These are phyloP conservation scores for Onygenales sp. DNA, from an alignment of 2,329 filamentous ascomycete species.

Conservation along the genomic window DNA sequence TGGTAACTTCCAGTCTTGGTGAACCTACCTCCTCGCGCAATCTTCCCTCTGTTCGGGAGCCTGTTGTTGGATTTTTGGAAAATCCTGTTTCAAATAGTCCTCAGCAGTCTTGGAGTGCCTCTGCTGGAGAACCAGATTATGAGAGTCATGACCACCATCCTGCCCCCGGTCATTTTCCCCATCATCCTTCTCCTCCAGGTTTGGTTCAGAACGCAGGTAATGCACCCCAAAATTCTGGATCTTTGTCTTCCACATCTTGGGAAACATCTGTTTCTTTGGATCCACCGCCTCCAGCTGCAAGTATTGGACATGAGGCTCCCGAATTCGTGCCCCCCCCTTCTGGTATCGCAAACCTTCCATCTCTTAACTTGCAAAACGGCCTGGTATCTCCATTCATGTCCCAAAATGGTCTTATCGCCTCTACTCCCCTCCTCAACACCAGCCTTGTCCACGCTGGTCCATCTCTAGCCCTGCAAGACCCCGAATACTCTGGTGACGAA, in stretches of 20 bases:
- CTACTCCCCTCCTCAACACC: background rate
- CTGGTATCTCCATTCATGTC: background rate
- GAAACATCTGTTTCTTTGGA: background rate
- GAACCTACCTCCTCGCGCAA: background rate
- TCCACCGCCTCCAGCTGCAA: background rate
- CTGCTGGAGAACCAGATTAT: background rate
- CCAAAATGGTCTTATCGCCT: background rate
- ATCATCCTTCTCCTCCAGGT: background rate
- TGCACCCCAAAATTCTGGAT: background rate
- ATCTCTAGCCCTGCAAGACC: background rate
- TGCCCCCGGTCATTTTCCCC: background rate
- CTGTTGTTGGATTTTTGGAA: background rate
- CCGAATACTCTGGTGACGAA: background rate
- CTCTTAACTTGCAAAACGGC: background rate
- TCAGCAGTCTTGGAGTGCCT: background rate
- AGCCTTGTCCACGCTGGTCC: background rate
- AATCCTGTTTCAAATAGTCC: background rate
- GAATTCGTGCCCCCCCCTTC: background rate
- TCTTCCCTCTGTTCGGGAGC: background rate
- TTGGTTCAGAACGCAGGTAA: background rate
- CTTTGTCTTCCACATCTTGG: background rate
- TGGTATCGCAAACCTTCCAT: background rate
- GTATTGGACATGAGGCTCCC: background rate
- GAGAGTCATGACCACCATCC: background rate
- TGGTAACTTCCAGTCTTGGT: too few species aligned